Evolutionary conservation across 2,329 filamentous ascomycete species (phyloP).

Genomic region (Biscogniauxia sp.): DNA sequence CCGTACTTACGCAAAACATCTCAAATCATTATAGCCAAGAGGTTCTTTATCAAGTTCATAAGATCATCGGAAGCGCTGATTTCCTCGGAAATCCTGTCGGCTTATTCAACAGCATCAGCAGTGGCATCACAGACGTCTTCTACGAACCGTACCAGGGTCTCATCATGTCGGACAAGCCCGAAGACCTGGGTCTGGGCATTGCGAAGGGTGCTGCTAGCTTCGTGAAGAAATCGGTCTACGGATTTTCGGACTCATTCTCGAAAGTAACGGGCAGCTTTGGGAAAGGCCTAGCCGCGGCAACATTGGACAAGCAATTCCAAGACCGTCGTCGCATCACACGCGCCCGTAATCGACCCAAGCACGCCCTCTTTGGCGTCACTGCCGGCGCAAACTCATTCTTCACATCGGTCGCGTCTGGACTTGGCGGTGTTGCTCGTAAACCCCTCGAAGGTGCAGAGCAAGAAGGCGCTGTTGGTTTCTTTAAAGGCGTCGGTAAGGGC

Average conservation of each 20-base stretch:
- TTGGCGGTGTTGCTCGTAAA: constrained; percentile 89
- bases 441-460: constrained; percentile 94
- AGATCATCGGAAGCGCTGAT: constrained; percentile 94
- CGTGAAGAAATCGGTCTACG: constrained; percentile 97
- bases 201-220: constrained; percentile 96
- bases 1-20: constrained; percentile 79
- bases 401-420: constrained; percentile 86
- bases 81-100: constrained; percentile 97
- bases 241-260: constrained; percentile 93
- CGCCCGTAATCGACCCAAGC: constrained; percentile 91
- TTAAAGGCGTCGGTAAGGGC: constrained; percentile 97
- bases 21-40: constrained; percentile 97
- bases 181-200: constrained; percentile 91
- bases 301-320: constrained; percentile 97
- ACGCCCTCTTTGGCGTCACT: constrained; percentile 93
- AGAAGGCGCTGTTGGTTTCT: constrained; percentile 89
- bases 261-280: constrained; percentile 97
- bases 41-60: constrained; percentile 91
- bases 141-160: constrained; percentile 98
- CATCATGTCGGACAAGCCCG: constrained; percentile 91
- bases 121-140: constrained; percentile 95
- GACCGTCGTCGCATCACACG: constrained; percentile 91
- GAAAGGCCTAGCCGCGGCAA: constrained; percentile 92
- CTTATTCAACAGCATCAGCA: constrained; percentile 96
- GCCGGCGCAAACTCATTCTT: constrained; percentile 94